A percentile compares a stretch with the other conserved stretches of the same genome.
Conservation (phyloP, 2,329 filamentous ascomycete species). For the Periconia sp. region DNA sequence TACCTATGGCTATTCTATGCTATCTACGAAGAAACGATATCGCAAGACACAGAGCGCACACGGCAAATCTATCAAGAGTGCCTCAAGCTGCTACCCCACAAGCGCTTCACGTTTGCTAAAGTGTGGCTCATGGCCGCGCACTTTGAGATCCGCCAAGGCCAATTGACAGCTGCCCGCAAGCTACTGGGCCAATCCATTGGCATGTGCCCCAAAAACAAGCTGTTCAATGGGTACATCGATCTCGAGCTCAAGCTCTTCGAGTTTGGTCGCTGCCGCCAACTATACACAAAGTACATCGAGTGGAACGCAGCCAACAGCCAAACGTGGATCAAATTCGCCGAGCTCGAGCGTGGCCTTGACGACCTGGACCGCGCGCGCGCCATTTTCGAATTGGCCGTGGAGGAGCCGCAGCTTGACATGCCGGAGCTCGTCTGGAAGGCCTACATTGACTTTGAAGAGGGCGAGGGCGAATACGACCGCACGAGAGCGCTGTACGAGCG, state of each 20-base stretch:
- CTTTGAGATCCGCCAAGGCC: conserved; percentile 86
- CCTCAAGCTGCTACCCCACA: conserved; percentile 85
- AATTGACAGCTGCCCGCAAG: conserved; percentile 80
- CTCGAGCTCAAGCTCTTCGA: conserved; percentile 93
- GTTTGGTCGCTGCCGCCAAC: conserved; percentile 83
- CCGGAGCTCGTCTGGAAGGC: conserved; percentile 96
- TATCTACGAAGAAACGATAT: conserved; percentile 88
- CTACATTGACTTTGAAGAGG: conserved; percentile 98
- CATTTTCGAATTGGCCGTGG: conserved; percentile 88
- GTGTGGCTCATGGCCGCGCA: conserved; percentile 92
- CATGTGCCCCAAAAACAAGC: conserved; percentile 92
- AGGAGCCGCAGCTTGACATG: conserved; percentile 87
- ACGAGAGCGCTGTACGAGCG: conserved; percentile 85
- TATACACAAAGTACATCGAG: conserved; percentile 92
- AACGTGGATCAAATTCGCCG: conserved; percentile 95
- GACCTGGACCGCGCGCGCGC: conserved; percentile 84
- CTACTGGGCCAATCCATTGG: conserved; percentile 87
- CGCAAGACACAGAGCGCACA: conserved; percentile 74
- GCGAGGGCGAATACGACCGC: conserved; percentile 85
- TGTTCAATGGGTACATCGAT: conserved; percentile 92
- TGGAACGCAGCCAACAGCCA: conserved; percentile 89
- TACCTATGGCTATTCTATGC: conserved; percentile 99
- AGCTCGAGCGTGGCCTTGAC: conserved; percentile 87
- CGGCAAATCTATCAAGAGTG: conserved; percentile 90
- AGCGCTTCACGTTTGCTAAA: conserved; percentile 96